Evolutionary conservation across 148 eudicot genomes (phyloP).

Genomic region (Cornus kousa): DNA sequence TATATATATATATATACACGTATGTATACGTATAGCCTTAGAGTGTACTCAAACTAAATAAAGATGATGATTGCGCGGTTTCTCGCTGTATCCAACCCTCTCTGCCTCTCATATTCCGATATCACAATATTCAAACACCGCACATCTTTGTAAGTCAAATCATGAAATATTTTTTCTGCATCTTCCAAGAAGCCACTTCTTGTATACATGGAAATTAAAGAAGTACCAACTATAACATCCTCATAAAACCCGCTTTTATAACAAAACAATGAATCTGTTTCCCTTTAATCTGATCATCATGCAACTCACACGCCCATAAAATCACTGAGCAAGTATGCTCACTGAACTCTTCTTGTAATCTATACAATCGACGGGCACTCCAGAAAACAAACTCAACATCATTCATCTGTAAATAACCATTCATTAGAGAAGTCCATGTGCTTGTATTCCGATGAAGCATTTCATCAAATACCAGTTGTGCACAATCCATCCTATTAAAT

Average conservation of each 20-base stretch:
- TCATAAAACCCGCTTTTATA: constrained; percentile 6
- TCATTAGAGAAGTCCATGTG: constrained; percentile 13
- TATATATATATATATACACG: background rate
- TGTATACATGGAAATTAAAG: constrained; percentile 21
- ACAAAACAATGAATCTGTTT: constrained; percentile 16
- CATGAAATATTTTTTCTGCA: constrained; percentile 11
- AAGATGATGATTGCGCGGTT: background rate
- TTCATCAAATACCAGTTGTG: constrained; percentile 19
- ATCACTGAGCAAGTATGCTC: constrained; percentile 17
- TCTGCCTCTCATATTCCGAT: constrained; percentile 6
- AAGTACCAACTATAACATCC: constrained; percentile 7
- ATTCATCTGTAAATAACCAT: constrained; percentile 4
- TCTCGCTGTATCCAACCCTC: background rate
- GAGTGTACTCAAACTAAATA: background rate
- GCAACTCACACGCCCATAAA: background rate
- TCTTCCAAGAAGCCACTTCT: constrained; percentile 18
- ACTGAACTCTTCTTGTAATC: constrained; percentile 12
- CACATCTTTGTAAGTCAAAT: constrained; percentile 8
- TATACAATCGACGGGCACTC: constrained; percentile 6
- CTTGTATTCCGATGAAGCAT: constrained; percentile 15
- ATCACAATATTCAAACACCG: constrained; percentile 20
- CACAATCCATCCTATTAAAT: constrained; percentile 8
- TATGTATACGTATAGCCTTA: background rate
- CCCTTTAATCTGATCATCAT: background rate
- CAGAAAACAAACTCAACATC: constrained; percentile 8